phyloP scores from a whole-genome alignment of 1,284 basidiomycete species.

The Lentinus polychrous region DNA sequence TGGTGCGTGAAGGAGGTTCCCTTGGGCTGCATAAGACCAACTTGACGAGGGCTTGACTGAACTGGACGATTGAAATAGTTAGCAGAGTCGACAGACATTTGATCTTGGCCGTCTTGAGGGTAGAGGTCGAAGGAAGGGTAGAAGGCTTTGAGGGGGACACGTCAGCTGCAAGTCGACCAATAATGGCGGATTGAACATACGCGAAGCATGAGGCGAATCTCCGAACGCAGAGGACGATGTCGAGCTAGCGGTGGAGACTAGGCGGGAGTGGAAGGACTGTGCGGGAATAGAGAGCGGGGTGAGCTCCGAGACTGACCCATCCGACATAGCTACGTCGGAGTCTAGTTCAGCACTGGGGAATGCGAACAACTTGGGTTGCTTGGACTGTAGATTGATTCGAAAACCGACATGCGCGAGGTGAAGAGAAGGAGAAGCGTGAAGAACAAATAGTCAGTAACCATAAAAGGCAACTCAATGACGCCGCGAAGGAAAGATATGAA shows the following conservation, averaged over 20 bases:
- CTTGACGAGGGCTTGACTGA: conserved; percentile 26
- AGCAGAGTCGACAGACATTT: conserved; percentile 42
- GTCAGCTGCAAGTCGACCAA: not conserved
- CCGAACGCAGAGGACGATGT: conserved; percentile 41
- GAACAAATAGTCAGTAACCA: too few relatives aligned
- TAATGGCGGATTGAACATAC: conserved; percentile 23
- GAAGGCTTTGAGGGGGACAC: conserved; percentile 36
- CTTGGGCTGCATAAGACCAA: conserved; percentile 67
- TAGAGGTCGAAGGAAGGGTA: conserved; percentile 62
- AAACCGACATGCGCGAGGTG: conserved; percentile 8
- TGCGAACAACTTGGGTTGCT: conserved; percentile 66
- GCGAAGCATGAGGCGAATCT: conserved; percentile 32
- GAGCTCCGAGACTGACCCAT: conserved; percentile 46
- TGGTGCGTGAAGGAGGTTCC: conserved; percentile 74
- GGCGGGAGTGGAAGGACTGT: conserved; percentile 53
- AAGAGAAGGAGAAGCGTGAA: conserved; percentile 18
- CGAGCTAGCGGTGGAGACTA: conserved; percentile 59
- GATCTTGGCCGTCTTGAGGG: conserved; percentile 40
- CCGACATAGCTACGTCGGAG: conserved; percentile 63
- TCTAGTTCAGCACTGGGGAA: conserved; percentile 54
- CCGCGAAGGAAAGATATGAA: too few relatives aligned
- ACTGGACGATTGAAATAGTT: conserved; percentile 35
- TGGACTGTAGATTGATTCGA: conserved; percentile 36
- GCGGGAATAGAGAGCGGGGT: conserved; percentile 37
- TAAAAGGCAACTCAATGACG: too few relatives aligned